phyloP scores from a whole-genome alignment of 1,284 basidiomycete genomes.

The Trametes sp. region DNA sequence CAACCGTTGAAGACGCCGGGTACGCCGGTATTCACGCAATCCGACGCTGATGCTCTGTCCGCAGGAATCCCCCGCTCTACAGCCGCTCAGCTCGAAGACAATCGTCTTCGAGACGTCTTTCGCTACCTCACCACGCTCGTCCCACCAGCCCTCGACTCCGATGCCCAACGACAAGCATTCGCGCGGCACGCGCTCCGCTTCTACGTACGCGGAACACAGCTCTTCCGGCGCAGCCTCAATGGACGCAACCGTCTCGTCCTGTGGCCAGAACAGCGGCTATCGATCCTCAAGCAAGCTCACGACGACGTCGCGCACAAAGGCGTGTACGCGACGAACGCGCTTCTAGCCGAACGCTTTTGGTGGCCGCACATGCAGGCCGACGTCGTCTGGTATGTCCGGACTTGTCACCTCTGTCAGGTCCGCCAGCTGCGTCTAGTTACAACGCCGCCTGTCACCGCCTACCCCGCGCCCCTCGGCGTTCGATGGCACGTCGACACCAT shows the following conservation, averaged over 20 bases:
- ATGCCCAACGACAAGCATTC: background rate
- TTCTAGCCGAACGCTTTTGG: conserved; percentile 35
- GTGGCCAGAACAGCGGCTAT: conserved; percentile 4
- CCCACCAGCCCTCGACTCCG: conserved; percentile 12
- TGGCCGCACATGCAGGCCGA: conserved; percentile 47
- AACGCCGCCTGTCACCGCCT: conserved; percentile 42
- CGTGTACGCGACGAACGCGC: conserved; percentile 22
- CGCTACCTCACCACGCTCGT: conserved; percentile 28
- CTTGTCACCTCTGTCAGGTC: conserved; percentile 49
- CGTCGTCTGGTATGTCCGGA: conserved; percentile 43
- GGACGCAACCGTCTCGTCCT: conserved; percentile 23
- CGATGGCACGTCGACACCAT: conserved; percentile 46
- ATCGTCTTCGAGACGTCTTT: background rate
- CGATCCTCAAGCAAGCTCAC: conserved; percentile 33
- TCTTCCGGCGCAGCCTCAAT: conserved; percentile 26
- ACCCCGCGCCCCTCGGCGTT: conserved; percentile 41
- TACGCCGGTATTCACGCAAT: no score
- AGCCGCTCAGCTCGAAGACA: background rate
- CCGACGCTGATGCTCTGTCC: no score
- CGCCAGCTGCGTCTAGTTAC: conserved; percentile 37
- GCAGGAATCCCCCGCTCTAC: background rate
- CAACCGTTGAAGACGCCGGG: no score
- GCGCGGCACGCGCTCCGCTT: conserved; percentile 12
- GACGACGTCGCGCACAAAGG: conserved; percentile 40
- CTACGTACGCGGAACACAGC: conserved; percentile 11